Evolutionary conservation across 108 stramenopile species (phyloP).

Genomic region (Poteriospumella lacustris): DNA sequence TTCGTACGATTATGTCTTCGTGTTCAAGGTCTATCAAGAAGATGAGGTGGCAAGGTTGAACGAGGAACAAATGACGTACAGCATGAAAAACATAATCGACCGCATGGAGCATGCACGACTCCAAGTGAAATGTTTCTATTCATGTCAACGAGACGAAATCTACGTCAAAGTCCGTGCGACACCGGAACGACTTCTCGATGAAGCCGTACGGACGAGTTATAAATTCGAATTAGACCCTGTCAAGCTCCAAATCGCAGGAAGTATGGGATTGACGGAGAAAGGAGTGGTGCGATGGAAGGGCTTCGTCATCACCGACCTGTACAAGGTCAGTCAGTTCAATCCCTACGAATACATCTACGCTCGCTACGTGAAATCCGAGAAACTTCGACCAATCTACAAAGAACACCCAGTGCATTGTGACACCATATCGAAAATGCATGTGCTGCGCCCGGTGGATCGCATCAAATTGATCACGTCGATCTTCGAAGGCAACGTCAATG

Average conservation of each 20-base stretch:
- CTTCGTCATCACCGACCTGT: background rate
- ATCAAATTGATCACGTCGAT: constrained; percentile 18
- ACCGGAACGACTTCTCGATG: background rate
- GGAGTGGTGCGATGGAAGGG: background rate
- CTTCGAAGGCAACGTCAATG: background rate
- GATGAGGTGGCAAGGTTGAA: background rate
- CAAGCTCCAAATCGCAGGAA: background rate
- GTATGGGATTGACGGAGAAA: background rate
- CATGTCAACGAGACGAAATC: background rate
- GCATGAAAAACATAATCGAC: background rate
- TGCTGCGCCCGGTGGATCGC: constrained; percentile 1
- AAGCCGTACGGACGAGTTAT: background rate
- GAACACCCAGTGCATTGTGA: background rate
- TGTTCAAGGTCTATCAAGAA: background rate
- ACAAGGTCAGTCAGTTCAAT: background rate
- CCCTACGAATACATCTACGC: background rate
- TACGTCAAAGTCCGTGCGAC: background rate
- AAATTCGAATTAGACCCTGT: background rate
- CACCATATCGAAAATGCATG: background rate
- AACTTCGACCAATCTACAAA: background rate
- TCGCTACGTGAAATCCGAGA: background rate
- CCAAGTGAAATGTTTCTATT: background rate
- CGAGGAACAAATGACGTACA: background rate
- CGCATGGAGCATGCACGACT: background rate
- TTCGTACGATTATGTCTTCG: background rate